A percentile compares a stretch with the other conserved stretches of the same genome.
Conservation (phyloP, 2,329 filamentous ascomycete species). For the Aspergillus tubingensis region DNA sequence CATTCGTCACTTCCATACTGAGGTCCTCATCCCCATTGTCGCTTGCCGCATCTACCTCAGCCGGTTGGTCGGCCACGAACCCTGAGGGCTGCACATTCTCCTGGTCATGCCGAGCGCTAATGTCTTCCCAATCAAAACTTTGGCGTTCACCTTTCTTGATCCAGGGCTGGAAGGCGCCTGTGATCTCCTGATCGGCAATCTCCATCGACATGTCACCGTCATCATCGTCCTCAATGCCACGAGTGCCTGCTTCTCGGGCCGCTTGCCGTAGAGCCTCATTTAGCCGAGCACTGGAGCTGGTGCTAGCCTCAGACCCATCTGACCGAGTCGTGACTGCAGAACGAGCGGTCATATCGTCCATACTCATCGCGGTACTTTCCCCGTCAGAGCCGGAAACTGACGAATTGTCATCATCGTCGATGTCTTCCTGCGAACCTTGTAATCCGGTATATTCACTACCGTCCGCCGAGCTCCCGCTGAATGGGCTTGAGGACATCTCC, state of each 20-base stretch:
- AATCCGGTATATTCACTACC: constrained; percentile 48
- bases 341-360: constrained; percentile 74
- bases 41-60: constrained; percentile 32
- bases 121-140: constrained; percentile 46
- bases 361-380: constrained; percentile 77
- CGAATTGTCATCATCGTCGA: constrained; percentile 46
- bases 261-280: constrained; percentile 79
- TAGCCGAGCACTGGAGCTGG: constrained; percentile 70
- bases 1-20: constrained; percentile 92
- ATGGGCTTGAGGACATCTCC: constrained; percentile 74
- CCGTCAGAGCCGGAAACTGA: constrained; percentile 57
- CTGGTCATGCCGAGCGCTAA: constrained; percentile 47
- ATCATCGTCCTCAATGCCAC: constrained; percentile 62
- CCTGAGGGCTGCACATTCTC: constrained; percentile 46
- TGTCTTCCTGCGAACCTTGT: constrained; percentile 45
- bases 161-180: constrained; percentile 53
- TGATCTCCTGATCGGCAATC: constrained; percentile 64
- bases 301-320: constrained; percentile 47
- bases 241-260: constrained; percentile 71
- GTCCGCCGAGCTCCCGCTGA: constrained; percentile 61
- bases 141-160: constrained; percentile 46
- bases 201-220: constrained; percentile 77
- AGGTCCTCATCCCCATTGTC: constrained; percentile 65
- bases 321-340: constrained; percentile 65
- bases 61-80: constrained; percentile 9